Evolutionary conservation across 1,284 basidiomycete genomes (phyloP), one percentile per base, ranked within the genome.

Genomic region (Amylostereum chailletii): DNA sequence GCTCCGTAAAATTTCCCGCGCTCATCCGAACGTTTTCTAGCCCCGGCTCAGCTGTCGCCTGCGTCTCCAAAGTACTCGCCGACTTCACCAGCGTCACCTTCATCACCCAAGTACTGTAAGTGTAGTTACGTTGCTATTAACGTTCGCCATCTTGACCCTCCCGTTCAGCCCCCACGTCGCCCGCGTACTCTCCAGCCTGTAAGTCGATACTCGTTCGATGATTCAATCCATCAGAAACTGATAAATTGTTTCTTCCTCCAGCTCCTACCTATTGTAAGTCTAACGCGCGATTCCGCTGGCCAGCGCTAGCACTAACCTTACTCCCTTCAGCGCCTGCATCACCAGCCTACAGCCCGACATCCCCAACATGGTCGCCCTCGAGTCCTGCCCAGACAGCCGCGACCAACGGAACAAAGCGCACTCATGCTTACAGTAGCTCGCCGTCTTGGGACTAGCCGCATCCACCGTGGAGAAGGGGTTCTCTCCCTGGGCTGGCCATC

Each of bases 91-190:
- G 80, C 83, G 44, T 91, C 88, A 1, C 90, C 90, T 0, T 77
- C 90, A 1, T 91, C 89, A 41, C 92, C 92, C 44, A 88, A 86
- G 72, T 94, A 92, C 66, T 92, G 81, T 90, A 68, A 61, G 87
- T 73, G 5, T 33, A 8, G 8, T 30, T 9, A 45, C 29, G 33
- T 43, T 36, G 33, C n/a, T 42, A 26, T 41, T 2, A 19, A 27
- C 4, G 11, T 11, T 47, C 1, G 19, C 5, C 55, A 29, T 47
- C 19, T 45, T 60, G 34, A 31, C 56, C 26, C n/a, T 46, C 42
- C 50, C 46, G 29, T 58, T 5, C 56, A 86, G 86, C 85, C 47
- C 85, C 86, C n/a, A 86, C 86, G 4, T 88, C 86, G 5, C 88
- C 88, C 3, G 77, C 86, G 2, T 90, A 90, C 70, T 90, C 87